Conservation (phyloP, 2,329 filamentous ascomycete species). For the Clonostachys byssicola region DNA sequence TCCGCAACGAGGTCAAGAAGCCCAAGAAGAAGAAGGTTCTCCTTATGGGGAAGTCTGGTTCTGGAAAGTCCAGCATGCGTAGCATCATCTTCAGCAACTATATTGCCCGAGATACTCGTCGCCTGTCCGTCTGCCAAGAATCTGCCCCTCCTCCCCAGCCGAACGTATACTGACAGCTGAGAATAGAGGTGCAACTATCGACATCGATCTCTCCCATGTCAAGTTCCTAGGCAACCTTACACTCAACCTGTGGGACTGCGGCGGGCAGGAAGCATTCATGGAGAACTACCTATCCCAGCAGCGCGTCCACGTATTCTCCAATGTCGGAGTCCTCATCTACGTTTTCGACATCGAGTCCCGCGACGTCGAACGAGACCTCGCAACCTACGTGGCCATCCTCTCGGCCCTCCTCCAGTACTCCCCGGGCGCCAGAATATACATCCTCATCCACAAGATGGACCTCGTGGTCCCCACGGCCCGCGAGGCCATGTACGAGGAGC, state of each 20-base stretch:
- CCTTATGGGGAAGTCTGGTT: conserved; percentile 93
- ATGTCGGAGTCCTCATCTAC: conserved; percentile 96
- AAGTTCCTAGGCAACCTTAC: conserved; percentile 98
- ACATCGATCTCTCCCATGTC: conserved; percentile 97
- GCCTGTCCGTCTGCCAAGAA: conserved; percentile 49
- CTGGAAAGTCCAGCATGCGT: conserved; percentile 96
- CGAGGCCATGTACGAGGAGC: conserved; percentile 79
- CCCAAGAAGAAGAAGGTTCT: conserved; percentile 84
- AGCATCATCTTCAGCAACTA: conserved; percentile 99
- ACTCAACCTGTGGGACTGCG: conserved; percentile 97
- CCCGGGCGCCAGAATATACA: conserved; percentile 77
- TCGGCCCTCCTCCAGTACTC: conserved; percentile 85
- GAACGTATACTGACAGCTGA: neutral
- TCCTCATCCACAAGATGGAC: conserved; percentile 98
- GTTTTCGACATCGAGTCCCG: conserved; percentile 98
- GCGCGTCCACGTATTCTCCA: conserved; percentile 92
- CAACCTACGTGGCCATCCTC: conserved; percentile 89
- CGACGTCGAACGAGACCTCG: conserved; percentile 88
- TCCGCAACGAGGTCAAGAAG: conserved; percentile 53
- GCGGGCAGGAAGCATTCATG: conserved; percentile 97
- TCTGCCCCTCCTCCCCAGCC: neutral
- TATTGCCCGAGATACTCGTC: conserved; percentile 89
- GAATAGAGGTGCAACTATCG: conserved; percentile 83
- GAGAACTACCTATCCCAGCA: conserved; percentile 97
- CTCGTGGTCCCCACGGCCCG: conserved; percentile 79